phyloP scores from a whole-genome alignment of 78 protist genomes.

The Isochrysis galbana region DNA sequence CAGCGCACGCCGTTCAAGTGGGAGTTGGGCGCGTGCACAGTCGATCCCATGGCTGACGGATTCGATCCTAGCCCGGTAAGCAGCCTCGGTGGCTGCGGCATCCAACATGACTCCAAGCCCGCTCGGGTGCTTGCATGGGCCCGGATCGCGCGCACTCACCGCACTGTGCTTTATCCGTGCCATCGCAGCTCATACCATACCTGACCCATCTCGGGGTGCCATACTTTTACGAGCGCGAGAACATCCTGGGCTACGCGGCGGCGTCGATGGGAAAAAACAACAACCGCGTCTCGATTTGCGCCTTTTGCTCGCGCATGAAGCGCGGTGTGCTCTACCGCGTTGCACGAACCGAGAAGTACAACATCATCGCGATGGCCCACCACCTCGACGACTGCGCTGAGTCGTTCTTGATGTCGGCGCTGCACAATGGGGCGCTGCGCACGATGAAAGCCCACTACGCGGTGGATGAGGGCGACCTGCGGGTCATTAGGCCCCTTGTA shows the following conservation, averaged over 20 bases:
- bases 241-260: neutral
- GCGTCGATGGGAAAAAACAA: neutral
- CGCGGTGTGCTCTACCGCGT: slow-evolving; percentile 78
- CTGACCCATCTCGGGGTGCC: neutral
- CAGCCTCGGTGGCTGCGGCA: neutral
- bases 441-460: slow-evolving; percentile 67
- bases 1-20: slow-evolving; percentile 42
- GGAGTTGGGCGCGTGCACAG: slow-evolving; percentile 74
- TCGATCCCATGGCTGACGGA: slow-evolving; percentile 64
- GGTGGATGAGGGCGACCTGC: slow-evolving; percentile 69
- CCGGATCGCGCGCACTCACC: neutral
- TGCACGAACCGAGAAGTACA: slow-evolving; percentile 75
- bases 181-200: neutral
- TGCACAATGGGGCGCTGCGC: slow-evolving; percentile 54
- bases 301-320: slow-evolving; percentile 74
- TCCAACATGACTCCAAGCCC: neutral
- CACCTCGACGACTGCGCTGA: slow-evolving; percentile 62
- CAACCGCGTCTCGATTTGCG: slow-evolving; percentile 56
- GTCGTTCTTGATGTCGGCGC: slow-evolving; percentile 43
- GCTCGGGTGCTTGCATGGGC: neutral
- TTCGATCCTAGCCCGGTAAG: slow-evolving; percentile 5
- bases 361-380: slow-evolving; percentile 85
- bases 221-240: neutral
- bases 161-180: too few relatives aligned
- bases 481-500: slow-evolving; percentile 79